Conservation (phyloP, 768 basidiomycete genomes). For the Tricholoma saponaceum region DNA sequence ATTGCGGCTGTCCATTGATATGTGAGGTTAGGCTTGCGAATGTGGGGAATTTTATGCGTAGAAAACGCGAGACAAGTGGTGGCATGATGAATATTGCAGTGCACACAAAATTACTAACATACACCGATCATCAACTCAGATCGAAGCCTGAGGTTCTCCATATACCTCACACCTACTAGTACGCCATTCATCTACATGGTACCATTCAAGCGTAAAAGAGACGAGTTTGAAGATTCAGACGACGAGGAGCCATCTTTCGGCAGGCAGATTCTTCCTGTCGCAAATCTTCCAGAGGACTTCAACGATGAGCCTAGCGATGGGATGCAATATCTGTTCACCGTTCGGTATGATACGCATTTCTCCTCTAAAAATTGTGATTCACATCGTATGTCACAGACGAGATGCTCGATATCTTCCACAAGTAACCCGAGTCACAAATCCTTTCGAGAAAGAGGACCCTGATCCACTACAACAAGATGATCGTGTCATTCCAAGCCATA, state of each 20-base stretch:
- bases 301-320: conserved; percentile 65
- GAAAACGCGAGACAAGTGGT: background rate
- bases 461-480: conserved; percentile 11
- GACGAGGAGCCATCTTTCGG: conserved; percentile 62
- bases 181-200: conserved; percentile 17
- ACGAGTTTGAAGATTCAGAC: conserved; percentile 46
- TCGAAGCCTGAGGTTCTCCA: background rate
- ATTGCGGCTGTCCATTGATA: conserved; percentile 18
- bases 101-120: too few relatives aligned
- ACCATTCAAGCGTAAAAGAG: conserved; percentile 52
- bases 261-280: conserved; percentile 76
- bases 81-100: too few relatives aligned
- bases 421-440: conserved; percentile 62
- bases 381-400: conserved; percentile 41
- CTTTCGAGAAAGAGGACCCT: conserved; percentile 47
- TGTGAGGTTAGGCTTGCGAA: background rate
- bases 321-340: conserved; percentile 76
- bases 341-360: conserved; percentile 46
- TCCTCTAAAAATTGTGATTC: background rate
- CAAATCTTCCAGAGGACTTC: conserved; percentile 69
- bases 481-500: conserved; percentile 22
- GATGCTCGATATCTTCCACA: conserved; percentile 65
- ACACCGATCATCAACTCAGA: too few relatives aligned
- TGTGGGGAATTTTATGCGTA: background rate
- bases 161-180: background rate